Base-by-base conservation (phyloP, 495 filamentous ascomycete species). In the Trichoderma gamsii region DNA sequence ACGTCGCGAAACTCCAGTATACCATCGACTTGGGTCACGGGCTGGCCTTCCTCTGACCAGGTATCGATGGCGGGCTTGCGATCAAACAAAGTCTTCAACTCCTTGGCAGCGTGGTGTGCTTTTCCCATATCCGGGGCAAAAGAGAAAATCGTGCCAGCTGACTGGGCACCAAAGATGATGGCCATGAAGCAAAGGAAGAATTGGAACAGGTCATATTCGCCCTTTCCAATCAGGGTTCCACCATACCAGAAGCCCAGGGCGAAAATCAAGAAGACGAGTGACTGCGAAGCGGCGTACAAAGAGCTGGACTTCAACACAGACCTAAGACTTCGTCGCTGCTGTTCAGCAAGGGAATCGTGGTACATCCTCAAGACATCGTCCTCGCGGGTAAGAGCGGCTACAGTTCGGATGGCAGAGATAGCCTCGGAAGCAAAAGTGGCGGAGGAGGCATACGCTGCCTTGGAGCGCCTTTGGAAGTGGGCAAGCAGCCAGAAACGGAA, bases 171-270 rank as follows among this genome's bases (percentile, higher is more conserved):
- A 44, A 77, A 78, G 61, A 79, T 77, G 66, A 81, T 70, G 15
- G 75, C 72, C 41, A 84, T 80, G 79, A 93, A 97, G 70, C 89
- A 90, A 69, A 97, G 79, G 77, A 96, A 97, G 82, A 96, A 97
- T 66, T 90, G 88, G 73, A 91, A 88, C 74, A 91, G 84, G 68
- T 79, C 72, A 71, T 91, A 92, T 75, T 96, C 89, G 43, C 76
- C 71, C 46, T 83, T 82, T n/a, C 83, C 85, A 52, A 97, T 89
- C 49, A 95, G 82, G 3, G 84, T 88, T 43, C 92, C 93, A 64
- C 93, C 93, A 71, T 95, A 96, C 91, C 91, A 96, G 77, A 96
- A 72, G 27, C 89, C 92, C 32, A 97, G 87, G 3, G 92, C 92
- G 66, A 91, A 86, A 71, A 89, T 90, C 66, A 92, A 81, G 80